Base-by-base conservation (phyloP, 306 rosid genomes). In the Cicer arietinum region DNA sequence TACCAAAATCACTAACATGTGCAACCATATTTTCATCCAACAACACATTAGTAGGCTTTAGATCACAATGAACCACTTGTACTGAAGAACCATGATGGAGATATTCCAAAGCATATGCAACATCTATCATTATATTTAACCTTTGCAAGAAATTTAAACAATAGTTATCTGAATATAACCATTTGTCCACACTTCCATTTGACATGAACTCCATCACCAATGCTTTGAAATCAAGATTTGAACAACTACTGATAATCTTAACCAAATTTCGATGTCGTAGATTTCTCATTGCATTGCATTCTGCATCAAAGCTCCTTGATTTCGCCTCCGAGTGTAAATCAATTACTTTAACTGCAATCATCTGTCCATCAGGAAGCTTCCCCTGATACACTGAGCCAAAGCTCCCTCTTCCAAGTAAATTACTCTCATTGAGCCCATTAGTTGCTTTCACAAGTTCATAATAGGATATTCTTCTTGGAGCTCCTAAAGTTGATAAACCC, bases 21-120 rank as follows among this genome's bases (percentile, higher is more conserved):
- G 84, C 84, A 17, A 82, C 80, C 89, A 85, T 82, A 35, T 79
- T 65, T 14, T 73, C 76, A 75, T 86, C 88, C n/a, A 86, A 45
- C 22, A 84, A 54, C 16, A 84, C 65, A 69, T 84, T 84, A 48
- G 76, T 76, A 1, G 88, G 90, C 79, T 86, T 86, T 69, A 84
- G 1, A 57, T 86, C 90, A 16, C 88, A 84, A 4, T 84, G 86
- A 13, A 84, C 81, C 11, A 86, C 56, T 0, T 79, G 37, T 2
- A 35, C 4, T 3, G 76, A 45, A 40, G 69, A 75, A 35, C 83
- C 83, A 40, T 84, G 72, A 42, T 86, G 90, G 11, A 86, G 88
- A 44, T 86, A 79, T 14, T 78, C 77, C 48, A 86, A 22, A 6
- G 80, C 87, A 58, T 44, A 77, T 37, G 81, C 81, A 58, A 78